phyloP scores from a whole-genome alignment of 805 yeast genomes.

The Lipomyces spencermartinsiae region DNA sequence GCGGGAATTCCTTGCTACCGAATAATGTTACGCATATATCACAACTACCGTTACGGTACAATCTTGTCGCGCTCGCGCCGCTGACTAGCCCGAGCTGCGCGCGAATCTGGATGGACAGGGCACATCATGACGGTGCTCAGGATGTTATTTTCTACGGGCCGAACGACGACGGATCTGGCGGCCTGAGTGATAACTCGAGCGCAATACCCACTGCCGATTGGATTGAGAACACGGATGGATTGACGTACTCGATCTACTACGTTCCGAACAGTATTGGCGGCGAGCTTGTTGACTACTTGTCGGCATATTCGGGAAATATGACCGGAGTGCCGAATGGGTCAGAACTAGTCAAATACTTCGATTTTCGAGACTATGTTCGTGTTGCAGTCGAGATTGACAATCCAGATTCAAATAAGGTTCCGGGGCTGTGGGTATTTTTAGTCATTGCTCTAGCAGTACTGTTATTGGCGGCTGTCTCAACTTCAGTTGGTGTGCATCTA shows the following conservation, averaged over 20 bases:
- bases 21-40: slow-evolving; percentile 25
- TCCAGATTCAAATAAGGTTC: slow-evolving; percentile 10
- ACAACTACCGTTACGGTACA: slow-evolving; percentile 33
- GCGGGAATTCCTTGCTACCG: slow-evolving; percentile 23
- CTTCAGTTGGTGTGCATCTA: slow-evolving; percentile 22
- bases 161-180: neutral
- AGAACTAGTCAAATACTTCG: slow-evolving; percentile 22
- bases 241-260: slow-evolving; percentile 33
- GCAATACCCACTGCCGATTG: slow-evolving; percentile 12
- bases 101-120: slow-evolving; percentile 28
- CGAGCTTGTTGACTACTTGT: slow-evolving; percentile 21
- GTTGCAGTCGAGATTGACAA: slow-evolving; percentile 30
- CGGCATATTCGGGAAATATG: slow-evolving; percentile 36
- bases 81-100: slow-evolving; percentile 25
- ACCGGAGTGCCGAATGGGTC: slow-evolving; percentile 32
- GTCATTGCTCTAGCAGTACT: slow-evolving; percentile 33
- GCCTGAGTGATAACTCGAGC: neutral
- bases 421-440: slow-evolving; percentile 35
- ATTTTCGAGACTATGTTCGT: slow-evolving; percentile 36
- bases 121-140: slow-evolving; percentile 33
- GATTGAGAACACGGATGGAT: slow-evolving; percentile 15
- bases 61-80: slow-evolving; percentile 34
- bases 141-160: slow-evolving; percentile 30
- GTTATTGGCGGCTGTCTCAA: slow-evolving; percentile 5
- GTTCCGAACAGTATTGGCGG: slow-evolving; percentile 17